Conservation (phyloP, 2,329 filamentous ascomycete species). For the Domatiomyces globalis region DNA sequence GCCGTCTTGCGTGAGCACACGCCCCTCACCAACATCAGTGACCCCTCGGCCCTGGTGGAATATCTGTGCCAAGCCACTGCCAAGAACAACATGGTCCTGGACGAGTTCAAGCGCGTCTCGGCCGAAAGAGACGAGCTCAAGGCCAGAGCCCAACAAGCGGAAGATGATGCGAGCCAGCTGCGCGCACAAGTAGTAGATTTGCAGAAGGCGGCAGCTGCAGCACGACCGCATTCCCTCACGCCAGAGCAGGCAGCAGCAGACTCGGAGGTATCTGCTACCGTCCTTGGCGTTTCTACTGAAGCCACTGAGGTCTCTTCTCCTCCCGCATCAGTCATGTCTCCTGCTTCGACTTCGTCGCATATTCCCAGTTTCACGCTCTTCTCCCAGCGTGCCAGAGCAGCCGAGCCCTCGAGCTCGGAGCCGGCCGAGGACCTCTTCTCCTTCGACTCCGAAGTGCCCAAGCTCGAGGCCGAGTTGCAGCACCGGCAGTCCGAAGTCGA, state of each 20-base stretch:
- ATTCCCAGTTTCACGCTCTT: constrained; percentile 27
- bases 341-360: constrained; percentile 23
- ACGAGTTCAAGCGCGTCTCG: constrained; percentile 78
- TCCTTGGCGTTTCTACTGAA: constrained; percentile 10
- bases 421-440: constrained; percentile 70
- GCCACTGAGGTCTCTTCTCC: constrained; percentile 3
- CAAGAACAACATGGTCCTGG: constrained; percentile 83
- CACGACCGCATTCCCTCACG: neutral
- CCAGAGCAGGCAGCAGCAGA: neutral
- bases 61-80: constrained; percentile 77
- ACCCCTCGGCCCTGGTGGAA: constrained; percentile 71
- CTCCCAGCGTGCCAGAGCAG: constrained; percentile 24
- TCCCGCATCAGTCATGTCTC: constrained; percentile 18
- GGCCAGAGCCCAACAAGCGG: constrained; percentile 56
- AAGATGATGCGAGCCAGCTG: constrained; percentile 48
- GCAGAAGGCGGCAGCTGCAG: constrained; percentile 22
- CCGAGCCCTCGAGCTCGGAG: constrained; percentile 21
- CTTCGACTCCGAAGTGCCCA: constrained; percentile 73
- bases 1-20: constrained; percentile 82
- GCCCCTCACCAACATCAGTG: constrained; percentile 72
- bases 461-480: constrained; percentile 60
- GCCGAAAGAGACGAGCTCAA: constrained; percentile 68
- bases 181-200: constrained; percentile 50
- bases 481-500: constrained; percentile 58
- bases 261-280: constrained; percentile 7